These are phyloP conservation scores for Ceratobasidium papillatum DNA, from an alignment of 1,284 basidiomycete species.

Conservation along the genomic window DNA sequence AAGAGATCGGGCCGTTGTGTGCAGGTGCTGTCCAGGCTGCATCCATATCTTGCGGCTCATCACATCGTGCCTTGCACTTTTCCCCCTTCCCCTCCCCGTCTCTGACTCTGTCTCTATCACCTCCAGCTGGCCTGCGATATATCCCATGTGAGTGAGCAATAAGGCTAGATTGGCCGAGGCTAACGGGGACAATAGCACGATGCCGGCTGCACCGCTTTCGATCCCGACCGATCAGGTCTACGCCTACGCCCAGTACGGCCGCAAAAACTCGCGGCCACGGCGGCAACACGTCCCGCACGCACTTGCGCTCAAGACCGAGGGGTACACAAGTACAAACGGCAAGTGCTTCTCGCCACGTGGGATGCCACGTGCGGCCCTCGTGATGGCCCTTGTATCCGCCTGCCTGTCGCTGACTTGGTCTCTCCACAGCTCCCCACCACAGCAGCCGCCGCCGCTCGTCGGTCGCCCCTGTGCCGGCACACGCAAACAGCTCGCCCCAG, in stretches of 20 bases:
- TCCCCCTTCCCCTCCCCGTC: constrained; percentile 5
- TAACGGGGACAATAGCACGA: not conserved
- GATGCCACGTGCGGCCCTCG: constrained; percentile 21
- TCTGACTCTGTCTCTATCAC: too few relatives aligned
- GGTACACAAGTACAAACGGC: constrained; percentile 8
- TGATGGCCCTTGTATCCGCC: constrained; percentile 11
- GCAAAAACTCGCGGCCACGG: constrained; percentile 8
- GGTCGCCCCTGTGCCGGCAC: not conserved
- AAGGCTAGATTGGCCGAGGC: not conserved
- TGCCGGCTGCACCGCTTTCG: constrained; percentile 28
- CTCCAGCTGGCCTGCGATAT: not conserved
- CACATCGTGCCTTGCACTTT: not conserved
- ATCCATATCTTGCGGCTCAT: constrained; percentile 27
- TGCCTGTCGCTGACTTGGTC: constrained; percentile 4
- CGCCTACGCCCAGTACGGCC: not conserved
- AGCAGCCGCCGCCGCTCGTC: constrained; percentile 27
- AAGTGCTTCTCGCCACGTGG: constrained; percentile 22
- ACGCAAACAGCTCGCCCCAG: not conserved
- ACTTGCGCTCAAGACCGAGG: constrained; percentile 12
- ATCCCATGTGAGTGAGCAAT: not conserved
- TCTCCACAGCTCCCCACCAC: constrained; percentile 15
- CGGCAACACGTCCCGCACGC: constrained; percentile 29
- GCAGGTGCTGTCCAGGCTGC: not conserved
- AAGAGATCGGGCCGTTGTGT: constrained; percentile 3
- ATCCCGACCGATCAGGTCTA: not conserved